Conservation (phyloP, 495 filamentous ascomycete species). For the Aspergillus baeticus region DNA sequence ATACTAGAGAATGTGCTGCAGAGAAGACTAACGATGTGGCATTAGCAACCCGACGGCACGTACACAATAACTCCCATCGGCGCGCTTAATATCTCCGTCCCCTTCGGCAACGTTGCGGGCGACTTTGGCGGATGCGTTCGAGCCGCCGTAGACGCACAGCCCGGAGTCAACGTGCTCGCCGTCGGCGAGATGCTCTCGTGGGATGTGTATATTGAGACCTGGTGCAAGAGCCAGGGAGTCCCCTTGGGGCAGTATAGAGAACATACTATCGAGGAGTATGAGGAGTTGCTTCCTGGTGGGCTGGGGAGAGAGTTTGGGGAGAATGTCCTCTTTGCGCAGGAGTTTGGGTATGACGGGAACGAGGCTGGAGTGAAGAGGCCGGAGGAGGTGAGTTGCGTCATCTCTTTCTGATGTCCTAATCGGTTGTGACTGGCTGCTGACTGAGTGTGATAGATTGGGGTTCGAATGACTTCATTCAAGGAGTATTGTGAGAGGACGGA, state of each 20-base stretch:
- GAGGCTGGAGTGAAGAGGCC: not conserved
- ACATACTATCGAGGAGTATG: not conserved
- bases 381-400: not conserved
- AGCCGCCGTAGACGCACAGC: not conserved
- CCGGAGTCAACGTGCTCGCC: not conserved
- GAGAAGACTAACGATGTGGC: not conserved
- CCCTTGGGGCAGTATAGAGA: not conserved
- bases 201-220: not conserved
- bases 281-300: not conserved
- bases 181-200: not conserved
- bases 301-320: slow-evolving; percentile 1
- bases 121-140: not conserved
- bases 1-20: not conserved
- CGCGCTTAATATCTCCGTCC: not conserved
- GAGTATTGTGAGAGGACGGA: not conserved
- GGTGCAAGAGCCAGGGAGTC: not conserved
- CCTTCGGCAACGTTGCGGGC: not conserved
- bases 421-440: not conserved
- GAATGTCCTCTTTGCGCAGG: slow-evolving; percentile 6
- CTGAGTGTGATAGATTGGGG: not conserved
- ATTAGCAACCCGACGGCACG: not conserved
- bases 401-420: not conserved
- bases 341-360: slow-evolving; percentile 4
- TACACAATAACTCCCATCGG: not conserved
- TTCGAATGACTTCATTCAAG: not conserved